Evolutionary conservation across 192 early-diverging fungal genomes (phyloP), one percentile per base, ranked within the genome.

Genomic region (Podila clonocystis): DNA sequence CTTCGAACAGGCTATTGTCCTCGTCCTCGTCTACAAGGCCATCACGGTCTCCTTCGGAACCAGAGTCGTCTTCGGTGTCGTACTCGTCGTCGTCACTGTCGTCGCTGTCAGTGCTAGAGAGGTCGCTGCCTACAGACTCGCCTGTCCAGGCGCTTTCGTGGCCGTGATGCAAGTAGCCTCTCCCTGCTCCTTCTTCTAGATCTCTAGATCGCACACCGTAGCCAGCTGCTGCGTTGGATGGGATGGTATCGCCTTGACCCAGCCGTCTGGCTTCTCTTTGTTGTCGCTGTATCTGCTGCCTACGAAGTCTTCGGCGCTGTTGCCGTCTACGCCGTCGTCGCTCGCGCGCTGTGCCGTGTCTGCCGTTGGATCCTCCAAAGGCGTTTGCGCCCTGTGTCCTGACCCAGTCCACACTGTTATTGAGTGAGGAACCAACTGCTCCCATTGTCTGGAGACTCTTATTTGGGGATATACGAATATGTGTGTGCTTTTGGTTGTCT

Each of bases 391-490:
- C 64, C 22, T 70, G 67, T 12, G 55, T 59, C 55, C 74, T 41
- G 24, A 80, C 50, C 77, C 75, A 72, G 60, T 65, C 55, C 7
- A 58, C 69, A 24, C 75, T 61, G 17, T 63, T 24, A 20, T 30
- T 28, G 33, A 80, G 77, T n/a, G 77, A 73, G 38, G 77, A 80
- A 57, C 62, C 70, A 31, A 65, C 77, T 8, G 70, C 66, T 28
- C 77, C 77, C 77, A 80, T 80, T 49, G n/a, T 63, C 17, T 60
- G 11, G 22, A 33, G 5, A 62, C 29, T 50, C 29, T 67, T 29
- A 36, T 30, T 0, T 58, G 66, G 36, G 55, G 26, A 50, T 5
- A n/a, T 58, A 58, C 34, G 26, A 41, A 33, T 31, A 30, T 34
- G 20, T 49, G 38, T 29, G 22, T 17, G 9, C 30, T 3, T 60